Percentiles rank a stretch among this genome's conserved stretches.
Conservation (phyloP, 345 rosid species). For the Murraya koenigii region DNA sequence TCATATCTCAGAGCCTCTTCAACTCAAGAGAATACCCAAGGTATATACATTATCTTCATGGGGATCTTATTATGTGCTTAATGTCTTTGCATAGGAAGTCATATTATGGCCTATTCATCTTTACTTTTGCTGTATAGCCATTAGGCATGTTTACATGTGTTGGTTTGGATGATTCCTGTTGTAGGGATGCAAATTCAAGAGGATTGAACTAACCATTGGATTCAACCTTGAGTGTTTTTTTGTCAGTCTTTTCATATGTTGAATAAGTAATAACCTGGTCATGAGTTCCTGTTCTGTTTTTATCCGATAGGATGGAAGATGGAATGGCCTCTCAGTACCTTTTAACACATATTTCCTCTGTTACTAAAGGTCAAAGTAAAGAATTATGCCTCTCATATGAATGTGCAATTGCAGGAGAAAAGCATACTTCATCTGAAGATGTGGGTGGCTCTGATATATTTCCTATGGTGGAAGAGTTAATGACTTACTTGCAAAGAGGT, state of each 20-base stretch:
- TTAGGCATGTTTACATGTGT: background rate
- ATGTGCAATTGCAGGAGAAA: conserved; percentile 28
- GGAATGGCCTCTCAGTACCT: background rate
- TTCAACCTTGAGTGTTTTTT: background rate
- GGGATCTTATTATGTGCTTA: background rate
- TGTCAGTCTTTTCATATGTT: background rate
- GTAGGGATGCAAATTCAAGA: background rate
- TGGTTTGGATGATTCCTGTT: background rate
- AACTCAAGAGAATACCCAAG: conserved; percentile 37
- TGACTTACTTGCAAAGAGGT: conserved; percentile 56
- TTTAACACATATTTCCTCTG: background rate
- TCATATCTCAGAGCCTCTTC: conserved; percentile 49
- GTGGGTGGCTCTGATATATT: conserved; percentile 20
- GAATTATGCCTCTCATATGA: background rate
- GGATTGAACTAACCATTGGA: background rate
- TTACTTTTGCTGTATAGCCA: background rate
- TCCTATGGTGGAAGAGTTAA: conserved; percentile 32
- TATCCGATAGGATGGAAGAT: background rate
- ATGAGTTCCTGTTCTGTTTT: background rate
- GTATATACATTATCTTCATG: conserved; percentile 23
- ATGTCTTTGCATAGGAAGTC: background rate
- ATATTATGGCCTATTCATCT: background rate
- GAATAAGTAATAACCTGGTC: background rate
- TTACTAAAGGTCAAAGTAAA: background rate
- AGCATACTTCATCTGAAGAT: conserved; percentile 21